These are phyloP conservation scores for Thelephora ganbajun DNA, from an alignment of 768 basidiomycete genomes.

Conservation along the genomic window DNA sequence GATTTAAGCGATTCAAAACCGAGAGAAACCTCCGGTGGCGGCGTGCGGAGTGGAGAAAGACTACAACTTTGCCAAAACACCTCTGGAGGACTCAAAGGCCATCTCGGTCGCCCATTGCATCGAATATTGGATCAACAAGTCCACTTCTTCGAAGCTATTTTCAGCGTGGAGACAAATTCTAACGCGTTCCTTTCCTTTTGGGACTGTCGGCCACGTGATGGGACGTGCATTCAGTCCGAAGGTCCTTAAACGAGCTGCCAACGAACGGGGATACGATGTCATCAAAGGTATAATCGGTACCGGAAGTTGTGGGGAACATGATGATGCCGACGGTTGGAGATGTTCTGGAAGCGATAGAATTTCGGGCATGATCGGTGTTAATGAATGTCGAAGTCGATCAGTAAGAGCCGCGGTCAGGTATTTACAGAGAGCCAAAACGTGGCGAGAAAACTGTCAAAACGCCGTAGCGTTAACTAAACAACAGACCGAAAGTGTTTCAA, in stretches of 20 bases:
- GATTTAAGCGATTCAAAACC: no score
- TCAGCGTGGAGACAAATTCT: constrained; percentile 80
- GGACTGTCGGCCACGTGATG: constrained; percentile 83
- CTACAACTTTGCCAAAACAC: no score
- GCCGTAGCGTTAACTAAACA: constrained; percentile 19
- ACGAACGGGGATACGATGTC: constrained; percentile 60
- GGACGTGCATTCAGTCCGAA: constrained; percentile 53
- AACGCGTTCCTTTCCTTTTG: constrained; percentile 73
- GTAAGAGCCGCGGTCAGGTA: constrained; percentile 18
- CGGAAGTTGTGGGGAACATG: constrained; percentile 13
- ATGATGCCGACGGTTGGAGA: constrained; percentile 2
- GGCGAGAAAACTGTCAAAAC: constrained; percentile 8
- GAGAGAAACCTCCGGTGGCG: no score
- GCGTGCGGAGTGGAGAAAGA: no score
- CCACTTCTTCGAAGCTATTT: constrained; percentile 52
- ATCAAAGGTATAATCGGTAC: constrained; percentile 82
- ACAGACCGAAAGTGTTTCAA: neutral
- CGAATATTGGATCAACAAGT: constrained; percentile 36
- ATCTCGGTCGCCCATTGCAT: constrained; percentile 27
- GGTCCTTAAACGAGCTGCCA: constrained; percentile 49
- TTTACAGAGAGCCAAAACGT: constrained; percentile 18
- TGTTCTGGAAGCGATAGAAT: constrained; percentile 13
- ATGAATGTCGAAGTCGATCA: constrained; percentile 4
- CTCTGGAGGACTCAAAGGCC: no score
- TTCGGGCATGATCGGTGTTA: neutral